Evolutionary conservation across 1,284 basidiomycete species (phyloP).

Genomic region (Trichosporon faecale): DNA sequence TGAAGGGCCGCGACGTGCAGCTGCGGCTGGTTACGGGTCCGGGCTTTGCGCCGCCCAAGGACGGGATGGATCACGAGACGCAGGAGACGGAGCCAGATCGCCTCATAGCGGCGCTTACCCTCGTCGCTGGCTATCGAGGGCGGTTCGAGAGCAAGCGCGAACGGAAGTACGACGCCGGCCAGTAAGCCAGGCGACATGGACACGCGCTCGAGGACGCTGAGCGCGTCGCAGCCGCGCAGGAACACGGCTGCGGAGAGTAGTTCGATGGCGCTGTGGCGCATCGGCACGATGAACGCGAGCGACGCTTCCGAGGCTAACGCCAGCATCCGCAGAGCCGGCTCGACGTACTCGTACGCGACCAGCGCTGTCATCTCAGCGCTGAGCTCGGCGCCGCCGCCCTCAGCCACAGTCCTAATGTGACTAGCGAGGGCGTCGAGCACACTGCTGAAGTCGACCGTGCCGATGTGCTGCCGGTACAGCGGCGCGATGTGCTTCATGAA

Average conservation of each 20-base stretch:
- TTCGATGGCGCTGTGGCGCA: slow-evolving; percentile 57
- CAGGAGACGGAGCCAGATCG: slow-evolving; percentile 65
- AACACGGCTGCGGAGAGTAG: slow-evolving; percentile 60
- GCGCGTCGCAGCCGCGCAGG: slow-evolving; percentile 56
- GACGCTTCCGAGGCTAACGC: slow-evolving; percentile 59
- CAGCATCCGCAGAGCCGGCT: slow-evolving; percentile 59
- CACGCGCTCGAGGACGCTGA: slow-evolving; percentile 61
- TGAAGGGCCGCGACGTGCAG: slow-evolving; percentile 2
- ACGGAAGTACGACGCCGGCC: slow-evolving; percentile 61
- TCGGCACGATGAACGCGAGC: slow-evolving; percentile 56
- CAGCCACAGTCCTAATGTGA: slow-evolving; percentile 48
- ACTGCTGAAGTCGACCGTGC: slow-evolving; percentile 62
- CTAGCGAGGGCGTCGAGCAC: slow-evolving; percentile 60
- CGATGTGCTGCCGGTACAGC: slow-evolving; percentile 59
- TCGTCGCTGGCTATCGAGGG: slow-evolving; percentile 55
- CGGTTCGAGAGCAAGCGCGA: slow-evolving; percentile 60
- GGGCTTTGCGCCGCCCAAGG: slow-evolving; percentile 47
- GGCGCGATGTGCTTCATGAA: slow-evolving; percentile 62
- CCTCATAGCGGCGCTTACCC: slow-evolving; percentile 48
- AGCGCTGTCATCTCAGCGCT: slow-evolving; percentile 58
- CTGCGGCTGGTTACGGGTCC: slow-evolving; percentile 24
- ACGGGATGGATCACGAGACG: slow-evolving; percentile 56
- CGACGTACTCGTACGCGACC: slow-evolving; percentile 62
- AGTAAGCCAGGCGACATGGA: slow-evolving; percentile 60
- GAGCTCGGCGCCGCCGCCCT: slow-evolving; percentile 53